phyloP scores from a whole-genome alignment of 2,329 filamentous ascomycete species.

The Neonectria neomacrospora region DNA sequence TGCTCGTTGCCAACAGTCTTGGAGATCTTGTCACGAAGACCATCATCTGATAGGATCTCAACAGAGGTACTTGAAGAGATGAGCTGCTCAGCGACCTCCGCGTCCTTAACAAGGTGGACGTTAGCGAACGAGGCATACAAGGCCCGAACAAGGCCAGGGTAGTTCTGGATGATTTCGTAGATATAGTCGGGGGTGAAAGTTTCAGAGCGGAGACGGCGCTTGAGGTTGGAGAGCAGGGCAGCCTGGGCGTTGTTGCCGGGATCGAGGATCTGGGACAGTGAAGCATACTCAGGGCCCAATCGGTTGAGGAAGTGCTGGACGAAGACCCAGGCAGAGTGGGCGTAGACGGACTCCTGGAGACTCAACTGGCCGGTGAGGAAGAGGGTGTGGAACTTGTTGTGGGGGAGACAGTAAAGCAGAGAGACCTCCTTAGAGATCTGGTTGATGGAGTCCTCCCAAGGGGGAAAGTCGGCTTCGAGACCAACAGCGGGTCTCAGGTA shows the following conservation, averaged over 20 bases:
- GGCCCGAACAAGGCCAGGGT: conserved; percentile 86
- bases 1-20: conserved; percentile 91
- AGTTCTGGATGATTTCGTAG: conserved; percentile 92
- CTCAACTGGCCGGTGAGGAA: conserved; percentile 89
- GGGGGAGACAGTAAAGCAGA: conserved; percentile 95
- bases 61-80: conserved; percentile 66
- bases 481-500: conserved; percentile 82
- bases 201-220: conserved; percentile 93
- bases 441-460: conserved; percentile 93
- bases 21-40: conserved; percentile 80
- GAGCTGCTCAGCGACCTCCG: conserved; percentile 61
- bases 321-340: conserved; percentile 97
- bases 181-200: conserved; percentile 99
- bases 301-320: conserved; percentile 98
- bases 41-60: conserved; percentile 79
- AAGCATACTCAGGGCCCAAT: conserved; percentile 90
- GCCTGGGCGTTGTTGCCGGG: conserved; percentile 84
- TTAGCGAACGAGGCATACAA: conserved; percentile 93
- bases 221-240: conserved; percentile 90
- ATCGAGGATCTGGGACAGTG: conserved; percentile 84
- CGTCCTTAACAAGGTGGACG: conserved; percentile 74
- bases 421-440: conserved; percentile 99
- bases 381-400: conserved; percentile 93
- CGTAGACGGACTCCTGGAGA: conserved; percentile 96
- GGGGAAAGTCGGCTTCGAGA: conserved; percentile 70